Percentiles rank a stretch among this genome's conserved stretches.
Conservation (phyloP, 75 land plant species). For the Ceratopteris richardii region DNA sequence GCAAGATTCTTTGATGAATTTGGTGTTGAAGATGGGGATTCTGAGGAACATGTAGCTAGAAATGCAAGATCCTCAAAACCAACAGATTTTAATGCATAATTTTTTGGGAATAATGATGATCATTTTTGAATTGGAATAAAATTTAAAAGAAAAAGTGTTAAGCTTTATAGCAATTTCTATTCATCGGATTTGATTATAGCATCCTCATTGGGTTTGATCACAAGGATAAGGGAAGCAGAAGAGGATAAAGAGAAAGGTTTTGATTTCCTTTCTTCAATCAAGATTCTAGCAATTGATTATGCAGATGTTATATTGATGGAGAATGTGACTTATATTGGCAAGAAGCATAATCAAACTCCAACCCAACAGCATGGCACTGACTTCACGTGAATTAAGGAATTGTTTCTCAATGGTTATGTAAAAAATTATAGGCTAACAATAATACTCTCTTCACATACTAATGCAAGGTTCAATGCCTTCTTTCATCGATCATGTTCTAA, state of each 20-base stretch:
- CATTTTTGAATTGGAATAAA: conserved; percentile 84
- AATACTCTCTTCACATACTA: conserved; percentile 49
- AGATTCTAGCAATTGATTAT: conserved; percentile 80
- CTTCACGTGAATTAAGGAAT: conserved; percentile 80
- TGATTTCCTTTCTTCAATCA: conserved; percentile 93
- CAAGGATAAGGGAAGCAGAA: conserved; percentile 68
- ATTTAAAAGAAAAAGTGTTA: conserved; percentile 76
- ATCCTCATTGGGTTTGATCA: conserved; percentile 69
- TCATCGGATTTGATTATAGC: conserved; percentile 91
- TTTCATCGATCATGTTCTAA: conserved; percentile 66
- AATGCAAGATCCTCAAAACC: conserved; percentile 53
- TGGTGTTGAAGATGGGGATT: conserved; percentile 42
- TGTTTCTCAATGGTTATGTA: conserved; percentile 84
- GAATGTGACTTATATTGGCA: conserved; percentile 66
- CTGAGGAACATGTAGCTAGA: conserved; percentile 23
- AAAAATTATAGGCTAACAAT: conserved; percentile 76
- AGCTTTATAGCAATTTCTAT: conserved; percentile 78
- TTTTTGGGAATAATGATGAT: conserved; percentile 78
- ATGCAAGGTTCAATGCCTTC: conserved; percentile 11
- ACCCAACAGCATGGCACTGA: conserved; percentile 77
- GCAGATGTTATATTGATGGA: conserved; percentile 94
- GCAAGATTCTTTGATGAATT: conserved; percentile 70
- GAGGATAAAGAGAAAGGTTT: conserved; percentile 64
- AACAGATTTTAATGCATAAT: conserved; percentile 59
- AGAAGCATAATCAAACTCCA: conserved; percentile 62